These are phyloP conservation scores for Mycena haematopus DNA, from an alignment of 768 basidiomycete species.

Conservation along the genomic window DNA sequence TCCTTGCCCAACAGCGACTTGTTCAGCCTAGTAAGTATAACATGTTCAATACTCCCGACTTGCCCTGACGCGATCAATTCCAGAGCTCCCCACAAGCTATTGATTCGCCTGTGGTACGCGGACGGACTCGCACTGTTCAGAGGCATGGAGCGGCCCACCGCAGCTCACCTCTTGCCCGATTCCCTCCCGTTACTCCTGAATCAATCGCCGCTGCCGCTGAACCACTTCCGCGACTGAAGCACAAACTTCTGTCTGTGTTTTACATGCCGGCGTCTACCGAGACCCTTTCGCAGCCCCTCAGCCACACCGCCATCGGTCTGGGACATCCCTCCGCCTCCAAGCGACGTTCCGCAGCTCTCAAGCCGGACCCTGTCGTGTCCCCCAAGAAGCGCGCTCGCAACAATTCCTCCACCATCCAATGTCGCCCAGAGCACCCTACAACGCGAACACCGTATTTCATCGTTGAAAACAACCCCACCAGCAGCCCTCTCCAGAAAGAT, in stretches of 20 bases:
- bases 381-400: conserved; percentile 4
- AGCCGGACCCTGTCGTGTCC: neutral
- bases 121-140: neutral
- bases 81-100: conserved; percentile 4
- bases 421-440: conserved; percentile 9
- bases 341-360: neutral
- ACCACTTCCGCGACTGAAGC: neutral
- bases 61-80: neutral
- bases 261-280: neutral
- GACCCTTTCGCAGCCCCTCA: neutral
- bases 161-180: neutral
- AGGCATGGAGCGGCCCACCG: neutral
- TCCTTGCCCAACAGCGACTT: conserved; percentile 19
- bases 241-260: neutral
- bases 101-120: neutral
- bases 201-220: neutral
- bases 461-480: neutral
- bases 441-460: neutral
- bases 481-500: neutral
- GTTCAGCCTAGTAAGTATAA: conserved; percentile 5
- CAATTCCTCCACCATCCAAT: conserved; percentile 11
- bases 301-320: conserved; percentile 11
- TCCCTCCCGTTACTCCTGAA: neutral
- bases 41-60: neutral
- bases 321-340: conserved; percentile 18